Evolutionary conservation across 192 early-diverging fungal species (phyloP).

Genomic region (Polychytrium aggregatum): DNA sequence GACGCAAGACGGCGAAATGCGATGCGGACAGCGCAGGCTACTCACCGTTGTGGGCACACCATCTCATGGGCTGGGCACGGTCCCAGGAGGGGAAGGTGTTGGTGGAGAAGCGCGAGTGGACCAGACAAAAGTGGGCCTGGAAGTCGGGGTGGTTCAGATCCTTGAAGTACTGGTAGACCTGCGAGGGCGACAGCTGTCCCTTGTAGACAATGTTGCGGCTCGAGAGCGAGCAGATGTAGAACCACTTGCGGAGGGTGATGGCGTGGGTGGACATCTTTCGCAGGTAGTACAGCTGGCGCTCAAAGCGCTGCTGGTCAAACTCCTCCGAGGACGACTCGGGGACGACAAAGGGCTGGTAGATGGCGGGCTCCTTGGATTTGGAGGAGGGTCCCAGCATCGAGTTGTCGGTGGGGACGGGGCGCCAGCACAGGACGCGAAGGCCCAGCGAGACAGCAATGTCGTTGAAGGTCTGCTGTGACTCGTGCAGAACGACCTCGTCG

Average conservation of each 20-base stretch:
- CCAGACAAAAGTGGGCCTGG: conserved; percentile 86
- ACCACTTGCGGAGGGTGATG: conserved; percentile 79
- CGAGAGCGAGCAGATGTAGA: conserved; percentile 94
- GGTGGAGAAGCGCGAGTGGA: conserved; percentile 97
- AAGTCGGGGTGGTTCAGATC: conserved; percentile 78
- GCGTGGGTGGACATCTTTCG: conserved; percentile 83
- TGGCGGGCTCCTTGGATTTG: conserved; percentile 78
- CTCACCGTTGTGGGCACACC: conserved; percentile 95
- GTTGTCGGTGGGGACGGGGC: conserved; percentile 72
- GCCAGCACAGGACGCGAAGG: conserved; percentile 79
- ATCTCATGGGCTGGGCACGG: conserved; percentile 95
- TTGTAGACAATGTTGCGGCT: conserved; percentile 94
- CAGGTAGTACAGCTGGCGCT: conserved; percentile 78
- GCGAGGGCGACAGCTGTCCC: conserved; percentile 87
- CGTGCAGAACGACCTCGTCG: conserved; percentile 47
- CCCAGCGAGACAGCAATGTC: conserved; percentile 62
- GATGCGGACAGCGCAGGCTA: no score
- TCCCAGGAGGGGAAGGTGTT: conserved; percentile 99
- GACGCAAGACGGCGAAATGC: no score
- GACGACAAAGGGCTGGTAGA: conserved; percentile 82
- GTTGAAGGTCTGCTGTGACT: conserved; percentile 67
- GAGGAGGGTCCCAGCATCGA: conserved; percentile 83
- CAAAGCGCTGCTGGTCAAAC: conserved; percentile 49
- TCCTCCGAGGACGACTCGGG: conserved; percentile 1
- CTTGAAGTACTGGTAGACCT: conserved; percentile 86